Conservation (phyloP, 1,284 basidiomycete species). For the Ganoderma sp. region DNA sequence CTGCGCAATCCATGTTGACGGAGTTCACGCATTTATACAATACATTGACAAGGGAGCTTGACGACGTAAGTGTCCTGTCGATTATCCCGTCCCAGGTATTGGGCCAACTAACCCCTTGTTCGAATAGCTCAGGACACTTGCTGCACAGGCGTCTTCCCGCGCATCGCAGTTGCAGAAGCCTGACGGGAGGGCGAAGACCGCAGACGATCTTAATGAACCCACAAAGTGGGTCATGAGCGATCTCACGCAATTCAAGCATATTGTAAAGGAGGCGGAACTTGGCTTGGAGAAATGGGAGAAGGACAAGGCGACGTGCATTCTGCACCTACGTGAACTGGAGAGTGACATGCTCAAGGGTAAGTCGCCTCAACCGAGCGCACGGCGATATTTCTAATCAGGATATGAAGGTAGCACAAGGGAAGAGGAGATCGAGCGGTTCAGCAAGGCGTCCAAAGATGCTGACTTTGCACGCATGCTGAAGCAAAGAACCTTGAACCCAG, state of each 20-base stretch:
- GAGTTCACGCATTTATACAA: slow-evolving; percentile 57
- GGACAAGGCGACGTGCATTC: slow-evolving; percentile 48
- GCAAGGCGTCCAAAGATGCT: slow-evolving; percentile 74
- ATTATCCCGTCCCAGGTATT: slow-evolving; percentile 4
- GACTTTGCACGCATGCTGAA: slow-evolving; percentile 84
- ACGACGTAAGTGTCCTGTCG: slow-evolving; percentile 49
- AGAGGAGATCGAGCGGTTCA: slow-evolving; percentile 78
- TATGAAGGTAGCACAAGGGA: slow-evolving; percentile 68
- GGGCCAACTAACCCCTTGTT: slow-evolving; percentile 8
- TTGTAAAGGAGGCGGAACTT: slow-evolving; percentile 53
- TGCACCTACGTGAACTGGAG: slow-evolving; percentile 59
- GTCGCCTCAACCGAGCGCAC: slow-evolving; percentile 9
- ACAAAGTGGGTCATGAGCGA: slow-evolving; percentile 63
- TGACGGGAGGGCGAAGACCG: slow-evolving; percentile 45
- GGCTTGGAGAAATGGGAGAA: slow-evolving; percentile 60
- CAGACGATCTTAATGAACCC: slow-evolving; percentile 52
- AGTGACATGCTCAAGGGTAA: slow-evolving; percentile 71
- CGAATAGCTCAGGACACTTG: slow-evolving; percentile 51
- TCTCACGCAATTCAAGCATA: slow-evolving; percentile 54
- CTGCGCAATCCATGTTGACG: slow-evolving; percentile 64
- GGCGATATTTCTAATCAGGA: not conserved
- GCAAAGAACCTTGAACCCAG: slow-evolving; percentile 83
- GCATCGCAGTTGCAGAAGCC: slow-evolving; percentile 25
- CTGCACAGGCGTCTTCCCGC: slow-evolving; percentile 40
- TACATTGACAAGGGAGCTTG: slow-evolving; percentile 55